Evolutionary conservation across 768 basidiomycete species (phyloP).

Genomic region (Daedaleopsis sinensis): DNA sequence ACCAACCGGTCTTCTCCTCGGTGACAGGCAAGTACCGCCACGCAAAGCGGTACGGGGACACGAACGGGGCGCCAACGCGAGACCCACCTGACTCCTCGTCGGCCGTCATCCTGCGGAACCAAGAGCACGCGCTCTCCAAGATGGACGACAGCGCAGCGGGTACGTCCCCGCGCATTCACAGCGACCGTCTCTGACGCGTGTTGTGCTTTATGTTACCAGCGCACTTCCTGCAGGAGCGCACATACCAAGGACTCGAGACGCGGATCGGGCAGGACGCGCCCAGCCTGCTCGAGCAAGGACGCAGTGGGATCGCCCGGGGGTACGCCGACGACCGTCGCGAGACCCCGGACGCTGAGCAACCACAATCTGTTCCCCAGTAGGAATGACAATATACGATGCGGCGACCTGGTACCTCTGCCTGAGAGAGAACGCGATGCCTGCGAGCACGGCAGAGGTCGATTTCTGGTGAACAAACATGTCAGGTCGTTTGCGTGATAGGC

Average conservation of each 20-base stretch:
- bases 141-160: slow-evolving; percentile 74
- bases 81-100: slow-evolving; percentile 36
- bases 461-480: no score
- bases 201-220: slow-evolving; percentile 37
- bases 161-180: slow-evolving; percentile 32
- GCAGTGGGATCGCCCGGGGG: slow-evolving; percentile 87
- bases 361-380: no score
- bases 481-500: no score
- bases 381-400: no score
- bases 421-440: no score
- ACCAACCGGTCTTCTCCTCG: slow-evolving; percentile 83
- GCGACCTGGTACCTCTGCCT: no score
- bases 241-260: slow-evolving; percentile 81
- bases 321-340: slow-evolving; percentile 44
- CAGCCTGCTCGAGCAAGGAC: slow-evolving; percentile 82
- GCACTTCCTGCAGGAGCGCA: slow-evolving; percentile 71
- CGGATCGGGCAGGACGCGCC: slow-evolving; percentile 80
- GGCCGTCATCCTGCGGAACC: slow-evolving; percentile 63
- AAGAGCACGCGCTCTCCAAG: slow-evolving; percentile 58
- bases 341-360: neutral
- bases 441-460: no score
- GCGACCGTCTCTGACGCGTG: neutral
- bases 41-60: slow-evolving; percentile 65
- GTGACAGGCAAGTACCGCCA: slow-evolving; percentile 86
- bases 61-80: slow-evolving; percentile 15